A percentile compares a stretch with the other conserved stretches of the same genome.
phyloP scores from a whole-genome alignment of 2,329 filamentous ascomycete species.

The Penicillium sp. region DNA sequence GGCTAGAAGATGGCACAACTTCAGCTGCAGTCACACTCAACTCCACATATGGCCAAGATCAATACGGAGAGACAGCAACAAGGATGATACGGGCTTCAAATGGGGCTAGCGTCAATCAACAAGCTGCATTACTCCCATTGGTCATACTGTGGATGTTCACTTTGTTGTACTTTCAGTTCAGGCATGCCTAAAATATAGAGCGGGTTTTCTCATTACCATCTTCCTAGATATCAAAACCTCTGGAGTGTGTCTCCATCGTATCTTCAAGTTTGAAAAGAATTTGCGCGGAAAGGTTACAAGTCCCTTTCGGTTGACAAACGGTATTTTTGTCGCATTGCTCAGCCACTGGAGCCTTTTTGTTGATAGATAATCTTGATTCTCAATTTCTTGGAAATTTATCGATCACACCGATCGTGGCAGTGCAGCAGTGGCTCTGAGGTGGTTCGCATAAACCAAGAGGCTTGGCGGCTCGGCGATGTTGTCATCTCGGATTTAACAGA shows the following conservation, averaged over 20 bases:
- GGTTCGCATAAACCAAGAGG: neutral
- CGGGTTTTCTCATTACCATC: too few relatives aligned
- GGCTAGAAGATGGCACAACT: constrained; percentile 59
- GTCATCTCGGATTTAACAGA: constrained; percentile 3
- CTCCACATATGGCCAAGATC: constrained; percentile 61
- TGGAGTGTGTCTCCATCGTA: too few relatives aligned
- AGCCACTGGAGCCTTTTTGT: neutral
- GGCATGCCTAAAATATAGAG: neutral
- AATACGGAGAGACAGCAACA: constrained; percentile 42
- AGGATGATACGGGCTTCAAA: neutral
- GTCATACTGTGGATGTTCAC: neutral
- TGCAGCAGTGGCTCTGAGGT: neutral
- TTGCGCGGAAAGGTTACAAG: neutral
- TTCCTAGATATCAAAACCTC: neutral
- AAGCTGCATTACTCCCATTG: neutral
- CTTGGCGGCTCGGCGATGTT: constrained; percentile 1
- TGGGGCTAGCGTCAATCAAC: neutral
- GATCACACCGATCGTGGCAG: neutral
- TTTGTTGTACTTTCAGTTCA: neutral
- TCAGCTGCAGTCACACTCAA: constrained; percentile 61
- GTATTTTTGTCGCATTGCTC: neutral
- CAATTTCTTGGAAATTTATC: neutral
- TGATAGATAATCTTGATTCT: neutral
- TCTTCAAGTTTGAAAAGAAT: too few relatives aligned
- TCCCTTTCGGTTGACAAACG: neutral